Conservation (phyloP, 1,284 basidiomycete species). For the Sanghuangporus baumii region DNA sequence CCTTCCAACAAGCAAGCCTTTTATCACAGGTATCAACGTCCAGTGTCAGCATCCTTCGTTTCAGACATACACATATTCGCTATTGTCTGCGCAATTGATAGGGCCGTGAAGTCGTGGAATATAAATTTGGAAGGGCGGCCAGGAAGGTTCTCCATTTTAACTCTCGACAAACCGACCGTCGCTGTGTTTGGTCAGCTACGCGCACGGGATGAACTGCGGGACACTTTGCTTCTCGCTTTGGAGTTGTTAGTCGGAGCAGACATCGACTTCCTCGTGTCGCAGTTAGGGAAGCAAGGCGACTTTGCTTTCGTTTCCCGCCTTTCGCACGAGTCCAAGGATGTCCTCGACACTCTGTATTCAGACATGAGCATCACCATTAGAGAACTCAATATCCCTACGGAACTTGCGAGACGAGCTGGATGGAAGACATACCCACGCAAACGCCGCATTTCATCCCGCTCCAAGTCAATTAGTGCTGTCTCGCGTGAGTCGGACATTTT, state of each 20-base stretch:
- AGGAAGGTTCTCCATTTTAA: slow-evolving; percentile 4
- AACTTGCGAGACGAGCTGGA: not conserved
- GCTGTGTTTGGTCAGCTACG: not conserved
- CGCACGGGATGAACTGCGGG: not conserved
- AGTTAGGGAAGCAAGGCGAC: not conserved
- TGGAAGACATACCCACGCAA: not conserved
- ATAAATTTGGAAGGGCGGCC: not conserved
- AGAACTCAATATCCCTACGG: not conserved
- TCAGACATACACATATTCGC: slow-evolving; percentile 4
- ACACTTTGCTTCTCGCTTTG: slow-evolving; percentile 4
- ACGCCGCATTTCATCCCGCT: not conserved
- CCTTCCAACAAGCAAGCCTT: not conserved
- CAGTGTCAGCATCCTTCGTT: not conserved
- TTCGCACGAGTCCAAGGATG: not conserved
- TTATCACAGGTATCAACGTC: not conserved
- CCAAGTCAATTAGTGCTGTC: not conserved
- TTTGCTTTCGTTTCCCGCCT: not conserved
- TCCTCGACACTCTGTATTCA: not conserved
- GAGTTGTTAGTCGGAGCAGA: slow-evolving; percentile 1
- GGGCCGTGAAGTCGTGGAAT: not conserved
- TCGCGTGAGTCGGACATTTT: not conserved
- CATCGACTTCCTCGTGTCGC: not conserved
- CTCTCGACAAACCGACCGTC: not conserved
- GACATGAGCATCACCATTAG: not conserved
- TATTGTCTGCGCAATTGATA: slow-evolving; percentile 4